Evolutionary conservation across 169 alveolate genomes (phyloP).

Genomic region (Haemoproteus tartakovskyi): DNA sequence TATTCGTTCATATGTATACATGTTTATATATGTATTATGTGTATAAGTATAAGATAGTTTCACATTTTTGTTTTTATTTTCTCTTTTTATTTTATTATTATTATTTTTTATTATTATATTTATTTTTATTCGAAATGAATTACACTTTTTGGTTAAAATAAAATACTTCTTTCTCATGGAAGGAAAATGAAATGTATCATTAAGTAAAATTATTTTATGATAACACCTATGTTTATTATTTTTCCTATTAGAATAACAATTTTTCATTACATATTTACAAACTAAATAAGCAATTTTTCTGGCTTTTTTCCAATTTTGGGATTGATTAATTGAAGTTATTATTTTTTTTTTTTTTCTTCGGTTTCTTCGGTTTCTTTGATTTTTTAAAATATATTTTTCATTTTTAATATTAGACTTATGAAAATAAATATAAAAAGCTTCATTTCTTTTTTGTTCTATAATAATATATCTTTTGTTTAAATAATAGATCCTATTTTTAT

Average conservation of each 20-base stretch:
- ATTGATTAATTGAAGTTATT: slow-evolving; percentile 14
- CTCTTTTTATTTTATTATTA: too few species aligned
- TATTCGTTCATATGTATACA: neutral
- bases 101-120: too few species aligned
- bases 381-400: neutral
- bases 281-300: slow-evolving; percentile 36
- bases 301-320: slow-evolving; percentile 24
- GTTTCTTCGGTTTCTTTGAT: too few species aligned
- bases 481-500: neutral
- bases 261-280: slow-evolving; percentile 15
- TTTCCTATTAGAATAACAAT: neutral
- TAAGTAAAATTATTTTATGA: neutral
- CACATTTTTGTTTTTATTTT: too few species aligned
- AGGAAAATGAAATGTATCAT: slow-evolving; percentile 59
- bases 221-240: neutral
- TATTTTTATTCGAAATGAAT: too few species aligned
- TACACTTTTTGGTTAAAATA: slow-evolving; percentile 30
- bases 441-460: slow-evolving; percentile 3
- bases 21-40: neutral
- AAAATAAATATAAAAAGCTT: too few species aligned
- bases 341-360: slow-evolving; percentile 3
- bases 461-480: slow-evolving; percentile 8
- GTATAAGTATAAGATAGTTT: too few species aligned
- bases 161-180: slow-evolving; percentile 51
- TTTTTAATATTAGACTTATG: slow-evolving; percentile 1